phyloP scores from a whole-genome alignment of 352 stramenopile genomes.

The Pythium phragmitis region DNA sequence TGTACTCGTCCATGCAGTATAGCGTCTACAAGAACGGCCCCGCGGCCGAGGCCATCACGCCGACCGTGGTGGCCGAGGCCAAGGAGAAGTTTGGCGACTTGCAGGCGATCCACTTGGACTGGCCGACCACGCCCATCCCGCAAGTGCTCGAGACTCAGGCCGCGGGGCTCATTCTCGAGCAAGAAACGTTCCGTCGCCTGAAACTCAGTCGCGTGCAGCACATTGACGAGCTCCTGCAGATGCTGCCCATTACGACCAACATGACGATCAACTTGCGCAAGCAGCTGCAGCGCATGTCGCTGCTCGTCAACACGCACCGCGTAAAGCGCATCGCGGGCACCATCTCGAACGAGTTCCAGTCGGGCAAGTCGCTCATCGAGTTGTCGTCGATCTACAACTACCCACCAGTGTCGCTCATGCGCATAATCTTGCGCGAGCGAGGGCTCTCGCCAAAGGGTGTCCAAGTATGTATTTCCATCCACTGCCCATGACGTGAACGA shows the following conservation, averaged over 20 bases:
- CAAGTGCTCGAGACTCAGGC: constrained; percentile 83
- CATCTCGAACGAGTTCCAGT: constrained; percentile 73
- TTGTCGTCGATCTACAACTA: constrained; percentile 78
- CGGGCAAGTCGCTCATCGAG: constrained; percentile 75
- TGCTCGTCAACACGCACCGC: constrained; percentile 85
- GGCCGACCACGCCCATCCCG: constrained; percentile 73
- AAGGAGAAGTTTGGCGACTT: constrained; percentile 66
- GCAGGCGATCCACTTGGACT: constrained; percentile 53
- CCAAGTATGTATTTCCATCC: constrained; percentile 20
- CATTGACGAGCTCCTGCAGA: constrained; percentile 77
- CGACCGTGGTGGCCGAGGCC: constrained; percentile 46
- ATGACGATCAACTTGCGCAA: constrained; percentile 87
- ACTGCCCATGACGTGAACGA: too few relatives aligned
- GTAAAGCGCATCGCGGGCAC: constrained; percentile 54
- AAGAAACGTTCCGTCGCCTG: constrained; percentile 85
- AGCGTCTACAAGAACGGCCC: constrained; percentile 71
- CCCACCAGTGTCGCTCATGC: constrained; percentile 80
- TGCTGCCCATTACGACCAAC: constrained; percentile 86
- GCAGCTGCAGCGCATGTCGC: constrained; percentile 81
- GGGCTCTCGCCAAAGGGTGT: constrained; percentile 48
- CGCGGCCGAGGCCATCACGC: constrained; percentile 43
- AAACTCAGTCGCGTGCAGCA: constrained; percentile 79
- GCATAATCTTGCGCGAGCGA: constrained; percentile 69
- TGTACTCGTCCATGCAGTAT: constrained; percentile 80
- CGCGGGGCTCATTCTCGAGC: constrained; percentile 73